Evolutionary conservation across 2,329 filamentous ascomycete genomes (phyloP).

Genomic region (Pseudocercospora fuligena): DNA sequence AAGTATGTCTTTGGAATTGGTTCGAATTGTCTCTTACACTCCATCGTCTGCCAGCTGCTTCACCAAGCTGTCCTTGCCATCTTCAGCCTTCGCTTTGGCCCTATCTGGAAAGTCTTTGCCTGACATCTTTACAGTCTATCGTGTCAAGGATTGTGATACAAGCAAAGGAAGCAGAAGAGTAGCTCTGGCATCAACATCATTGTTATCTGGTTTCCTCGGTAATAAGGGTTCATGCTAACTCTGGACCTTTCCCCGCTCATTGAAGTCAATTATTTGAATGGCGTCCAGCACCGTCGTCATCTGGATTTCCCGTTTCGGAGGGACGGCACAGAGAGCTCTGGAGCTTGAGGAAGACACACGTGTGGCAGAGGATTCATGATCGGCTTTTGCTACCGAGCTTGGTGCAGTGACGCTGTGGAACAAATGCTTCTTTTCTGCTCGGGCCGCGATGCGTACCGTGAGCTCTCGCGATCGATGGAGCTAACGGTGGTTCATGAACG

Average conservation of each 20-base stretch:
- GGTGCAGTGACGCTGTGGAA: not conserved
- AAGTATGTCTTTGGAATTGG: not conserved
- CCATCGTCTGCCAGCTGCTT: constrained; percentile 35
- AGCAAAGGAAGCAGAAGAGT: not conserved
- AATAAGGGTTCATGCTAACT: not conserved
- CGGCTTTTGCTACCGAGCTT: not conserved
- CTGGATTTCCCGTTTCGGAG: not conserved
- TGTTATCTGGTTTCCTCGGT: constrained; percentile 1
- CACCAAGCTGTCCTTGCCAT: constrained; percentile 24
- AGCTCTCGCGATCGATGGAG: too few relatives aligned
- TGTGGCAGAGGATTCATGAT: not conserved
- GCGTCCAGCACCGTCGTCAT: constrained; percentile 1
- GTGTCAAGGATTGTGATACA: not conserved
- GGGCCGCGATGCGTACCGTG: too few relatives aligned
- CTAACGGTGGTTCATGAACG: too few relatives aligned
- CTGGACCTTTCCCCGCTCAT: constrained; percentile 4
- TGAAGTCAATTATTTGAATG: constrained; percentile 4
- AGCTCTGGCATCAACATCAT: not conserved
- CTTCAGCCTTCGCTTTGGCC: constrained; percentile 20
- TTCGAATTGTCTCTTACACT: constrained; percentile 29
- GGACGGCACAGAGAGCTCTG: not conserved
- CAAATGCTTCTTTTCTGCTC: not conserved
- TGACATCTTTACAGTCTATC: not conserved
- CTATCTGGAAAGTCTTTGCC: constrained; percentile 15
- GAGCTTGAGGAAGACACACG: not conserved